phyloP scores from a whole-genome alignment of 495 filamentous ascomycete species.

The Darksidea phi region DNA sequence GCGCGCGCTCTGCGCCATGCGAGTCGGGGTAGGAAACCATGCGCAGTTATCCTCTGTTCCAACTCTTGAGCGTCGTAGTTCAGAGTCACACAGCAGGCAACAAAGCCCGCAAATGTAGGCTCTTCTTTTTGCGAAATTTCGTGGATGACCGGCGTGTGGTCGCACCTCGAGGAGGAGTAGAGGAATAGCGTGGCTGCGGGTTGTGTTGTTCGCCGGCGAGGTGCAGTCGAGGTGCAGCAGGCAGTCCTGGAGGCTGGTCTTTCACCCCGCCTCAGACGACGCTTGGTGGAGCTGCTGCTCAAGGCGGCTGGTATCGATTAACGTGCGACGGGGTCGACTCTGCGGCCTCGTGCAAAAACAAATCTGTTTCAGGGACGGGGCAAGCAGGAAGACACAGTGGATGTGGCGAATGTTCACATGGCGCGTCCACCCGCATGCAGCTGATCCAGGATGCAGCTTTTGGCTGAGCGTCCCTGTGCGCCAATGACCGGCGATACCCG shows the following conservation, averaged over 20 bases:
- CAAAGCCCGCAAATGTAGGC: not conserved
- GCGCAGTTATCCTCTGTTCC: constrained; percentile 4
- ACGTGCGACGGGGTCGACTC: constrained; percentile 5
- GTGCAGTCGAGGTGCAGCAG: constrained; percentile 31
- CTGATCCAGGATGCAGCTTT: constrained; percentile 24
- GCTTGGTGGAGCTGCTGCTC: not conserved
- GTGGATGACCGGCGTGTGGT: not conserved
- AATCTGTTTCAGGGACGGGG: constrained; percentile 21
- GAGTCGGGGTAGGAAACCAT: constrained; percentile 63
- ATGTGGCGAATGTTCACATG: constrained; percentile 22
- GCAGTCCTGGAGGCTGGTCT: constrained; percentile 16
- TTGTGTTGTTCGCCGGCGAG: constrained; percentile 34
- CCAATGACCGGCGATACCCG: constrained; percentile 30
- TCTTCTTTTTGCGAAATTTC: not conserved
- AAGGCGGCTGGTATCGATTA: constrained; percentile 3
- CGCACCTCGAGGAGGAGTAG: not conserved
- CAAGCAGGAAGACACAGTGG: constrained; percentile 14
- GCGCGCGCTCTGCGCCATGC: constrained; percentile 51
- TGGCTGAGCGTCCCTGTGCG: not conserved
- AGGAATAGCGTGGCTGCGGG: constrained; percentile 34
- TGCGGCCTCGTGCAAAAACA: not conserved
- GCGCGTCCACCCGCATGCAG: constrained; percentile 18
- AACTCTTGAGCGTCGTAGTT: not conserved
- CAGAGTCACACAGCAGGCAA: not conserved
- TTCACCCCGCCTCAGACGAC: constrained; percentile 6